phyloP scores from a whole-genome alignment of 139 green algal species.

The Chlamydomonas urium region DNA sequence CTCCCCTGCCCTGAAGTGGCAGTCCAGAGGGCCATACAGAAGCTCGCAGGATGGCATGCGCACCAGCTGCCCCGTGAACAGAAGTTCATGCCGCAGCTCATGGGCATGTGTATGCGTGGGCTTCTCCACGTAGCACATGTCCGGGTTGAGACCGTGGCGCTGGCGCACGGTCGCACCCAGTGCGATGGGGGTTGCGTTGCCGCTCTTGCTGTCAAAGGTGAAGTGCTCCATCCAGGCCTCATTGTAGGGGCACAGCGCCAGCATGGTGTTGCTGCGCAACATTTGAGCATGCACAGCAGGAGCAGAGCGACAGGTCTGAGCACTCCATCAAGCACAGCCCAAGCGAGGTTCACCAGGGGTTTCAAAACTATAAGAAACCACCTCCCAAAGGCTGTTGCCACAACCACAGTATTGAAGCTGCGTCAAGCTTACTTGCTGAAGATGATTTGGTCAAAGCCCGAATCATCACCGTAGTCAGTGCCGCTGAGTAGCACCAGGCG shows the following conservation, averaged over 20 bases:
- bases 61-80: too few relatives aligned
- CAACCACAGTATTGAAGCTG: constrained; percentile 12
- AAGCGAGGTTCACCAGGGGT: background rate
- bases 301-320: background rate
- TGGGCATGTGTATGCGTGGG: too few relatives aligned
- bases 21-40: too few relatives aligned
- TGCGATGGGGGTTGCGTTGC: background rate
- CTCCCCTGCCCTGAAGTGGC: too few relatives aligned
- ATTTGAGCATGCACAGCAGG: background rate
- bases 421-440: constrained; percentile 33
- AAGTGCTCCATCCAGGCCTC: constrained; percentile 2
- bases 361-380: too few relatives aligned
- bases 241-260: background rate
- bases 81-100: too few relatives aligned
- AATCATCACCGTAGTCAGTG: constrained; percentile 52
- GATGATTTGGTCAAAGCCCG: constrained; percentile 36
- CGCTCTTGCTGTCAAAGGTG: too few relatives aligned
- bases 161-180: too few relatives aligned
- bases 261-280: background rate
- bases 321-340: background rate
- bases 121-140: too few relatives aligned
- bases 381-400: too few relatives aligned
- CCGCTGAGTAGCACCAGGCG: constrained; percentile 49
- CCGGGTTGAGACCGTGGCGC: too few relatives aligned
- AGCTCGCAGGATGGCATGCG: too few relatives aligned